A percentile compares a stretch with the other conserved stretches of the same genome.
phyloP scores from a whole-genome alignment of 1,284 basidiomycete species.

The Rhodotorula sp. region DNA sequence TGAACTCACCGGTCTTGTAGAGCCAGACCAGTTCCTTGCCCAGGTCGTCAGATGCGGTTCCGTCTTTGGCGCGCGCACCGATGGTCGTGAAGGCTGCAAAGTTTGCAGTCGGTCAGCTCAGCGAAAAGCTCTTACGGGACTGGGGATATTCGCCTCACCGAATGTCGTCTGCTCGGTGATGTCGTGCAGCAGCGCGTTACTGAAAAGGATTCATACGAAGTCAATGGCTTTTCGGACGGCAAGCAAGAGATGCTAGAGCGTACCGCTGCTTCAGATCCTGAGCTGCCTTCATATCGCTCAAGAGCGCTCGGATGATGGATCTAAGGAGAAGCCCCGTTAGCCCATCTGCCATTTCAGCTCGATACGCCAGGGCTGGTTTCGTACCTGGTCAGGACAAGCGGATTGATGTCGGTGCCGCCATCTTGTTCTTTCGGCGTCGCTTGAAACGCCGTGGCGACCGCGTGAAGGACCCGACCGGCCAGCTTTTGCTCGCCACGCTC shows the following conservation, averaged over 20 bases:
- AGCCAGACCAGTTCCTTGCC: constrained; percentile 24
- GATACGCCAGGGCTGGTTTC: neutral
- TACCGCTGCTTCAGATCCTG: too few relatives aligned
- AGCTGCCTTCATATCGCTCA: neutral
- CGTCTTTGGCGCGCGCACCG: neutral
- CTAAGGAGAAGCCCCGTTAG: neutral
- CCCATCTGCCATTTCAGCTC: neutral
- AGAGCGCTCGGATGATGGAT: neutral
- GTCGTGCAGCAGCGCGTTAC: too few relatives aligned
- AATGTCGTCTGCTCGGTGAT: too few relatives aligned
- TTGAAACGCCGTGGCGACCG: neutral
- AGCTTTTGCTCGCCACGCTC: constrained; percentile 7
- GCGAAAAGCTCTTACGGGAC: neutral
- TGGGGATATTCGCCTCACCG: too few relatives aligned
- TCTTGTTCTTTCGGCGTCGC: neutral
- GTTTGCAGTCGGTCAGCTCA: neutral
- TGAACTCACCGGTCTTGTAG: constrained; percentile 9
- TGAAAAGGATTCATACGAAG: too few relatives aligned
- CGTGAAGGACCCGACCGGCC: neutral
- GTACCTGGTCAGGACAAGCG: constrained; percentile 1
- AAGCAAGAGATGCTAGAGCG: too few relatives aligned
- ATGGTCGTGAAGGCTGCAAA: neutral
- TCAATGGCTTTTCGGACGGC: too few relatives aligned
- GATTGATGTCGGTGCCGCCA: neutral
- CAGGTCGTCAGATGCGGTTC: neutral